A percentile compares a stretch with the other conserved stretches of the same genome.
These are phyloP conservation scores for Musa balbisiana DNA, from an alignment of 202 grass and related monocot species.

Conservation along the genomic window DNA sequence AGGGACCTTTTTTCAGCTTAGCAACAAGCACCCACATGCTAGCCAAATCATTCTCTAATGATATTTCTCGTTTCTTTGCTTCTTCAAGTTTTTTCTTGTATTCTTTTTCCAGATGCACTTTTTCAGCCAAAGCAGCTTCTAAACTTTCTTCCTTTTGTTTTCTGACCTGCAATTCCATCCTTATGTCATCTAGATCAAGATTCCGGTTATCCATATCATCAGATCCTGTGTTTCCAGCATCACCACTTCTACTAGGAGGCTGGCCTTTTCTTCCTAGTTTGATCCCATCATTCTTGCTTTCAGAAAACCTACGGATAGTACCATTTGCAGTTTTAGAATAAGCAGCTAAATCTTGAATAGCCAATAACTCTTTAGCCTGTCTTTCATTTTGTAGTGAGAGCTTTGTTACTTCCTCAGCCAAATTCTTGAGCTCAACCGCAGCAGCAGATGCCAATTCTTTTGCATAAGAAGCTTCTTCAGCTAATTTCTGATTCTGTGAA, in stretches of 20 bases:
- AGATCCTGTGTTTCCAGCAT: conserved; percentile 21
- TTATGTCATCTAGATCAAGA: conserved; percentile 70
- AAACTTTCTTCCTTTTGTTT: conserved; percentile 76
- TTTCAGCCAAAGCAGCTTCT: conserved; percentile 71
- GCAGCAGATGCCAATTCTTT: conserved; percentile 95
- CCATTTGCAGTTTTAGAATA: conserved; percentile 33
- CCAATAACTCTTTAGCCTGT: conserved; percentile 63
- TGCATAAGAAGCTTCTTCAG: conserved; percentile 85
- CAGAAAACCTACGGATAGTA: background rate
- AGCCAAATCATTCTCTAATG: conserved; percentile 91
- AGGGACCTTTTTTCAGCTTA: conserved; percentile 68
- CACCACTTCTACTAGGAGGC: conserved; percentile 48
- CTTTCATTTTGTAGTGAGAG: conserved; percentile 69
- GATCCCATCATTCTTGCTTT: background rate
- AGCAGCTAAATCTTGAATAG: conserved; percentile 46
- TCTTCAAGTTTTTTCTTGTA: conserved; percentile 90
- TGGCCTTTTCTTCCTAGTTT: conserved; percentile 49
- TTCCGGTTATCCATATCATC: conserved; percentile 57
- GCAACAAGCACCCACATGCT: conserved; percentile 99
- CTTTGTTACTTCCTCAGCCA: conserved; percentile 90
- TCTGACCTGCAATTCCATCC: conserved; percentile 54
- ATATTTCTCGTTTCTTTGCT: conserved; percentile 78
- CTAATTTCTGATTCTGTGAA: conserved; percentile 60
- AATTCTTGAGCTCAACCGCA: conserved; percentile 93
- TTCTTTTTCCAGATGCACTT: conserved; percentile 77